These are phyloP conservation scores for Odontarrhena argentea DNA, from an alignment of 345 rosid species.

Conservation along the genomic window DNA sequence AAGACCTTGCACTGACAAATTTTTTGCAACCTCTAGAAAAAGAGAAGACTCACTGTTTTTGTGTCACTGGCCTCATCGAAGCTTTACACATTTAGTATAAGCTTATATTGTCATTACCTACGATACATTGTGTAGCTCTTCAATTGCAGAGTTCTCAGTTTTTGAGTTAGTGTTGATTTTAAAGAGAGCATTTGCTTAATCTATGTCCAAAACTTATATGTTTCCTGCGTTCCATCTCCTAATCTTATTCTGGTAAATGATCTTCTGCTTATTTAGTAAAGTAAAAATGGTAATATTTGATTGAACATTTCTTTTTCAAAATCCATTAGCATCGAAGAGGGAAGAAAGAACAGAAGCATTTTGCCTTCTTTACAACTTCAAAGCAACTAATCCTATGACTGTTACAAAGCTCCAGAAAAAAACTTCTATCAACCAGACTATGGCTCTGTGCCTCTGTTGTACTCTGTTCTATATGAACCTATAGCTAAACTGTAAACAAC, in stretches of 20 bases:
- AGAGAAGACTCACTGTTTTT: slow-evolving; percentile 21
- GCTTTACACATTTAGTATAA: slow-evolving; percentile 5
- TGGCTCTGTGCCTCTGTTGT: slow-evolving; percentile 3
- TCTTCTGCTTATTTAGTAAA: not conserved
- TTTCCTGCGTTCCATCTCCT: not conserved
- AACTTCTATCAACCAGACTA: slow-evolving; percentile 9
- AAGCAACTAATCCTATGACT: slow-evolving; percentile 15
- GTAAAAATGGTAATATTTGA: not conserved
- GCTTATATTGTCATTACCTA: not conserved
- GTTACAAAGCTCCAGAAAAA: slow-evolving; percentile 1
- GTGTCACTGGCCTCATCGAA: not conserved
- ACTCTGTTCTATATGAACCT: slow-evolving; percentile 6
- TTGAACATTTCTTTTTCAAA: not conserved
- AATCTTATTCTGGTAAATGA: not conserved
- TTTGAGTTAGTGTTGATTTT: slow-evolving; percentile 8
- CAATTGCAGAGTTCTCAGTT: not conserved
- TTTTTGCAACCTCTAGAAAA: slow-evolving; percentile 10
- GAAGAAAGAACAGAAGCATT: not conserved
- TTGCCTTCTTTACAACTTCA: slow-evolving; percentile 19
- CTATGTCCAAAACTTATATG: not conserved
- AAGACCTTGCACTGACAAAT: slow-evolving; percentile 6
- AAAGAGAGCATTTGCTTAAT: not conserved
- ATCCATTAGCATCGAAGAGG: slow-evolving; percentile 11
- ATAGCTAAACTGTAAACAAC: slow-evolving; percentile 10
- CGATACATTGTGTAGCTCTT: not conserved